Evolutionary conservation across 2,329 filamentous ascomycete genomes (phyloP), one percentile per base, ranked within the genome.

Genomic region (Colletotrichum neosansevieriae): DNA sequence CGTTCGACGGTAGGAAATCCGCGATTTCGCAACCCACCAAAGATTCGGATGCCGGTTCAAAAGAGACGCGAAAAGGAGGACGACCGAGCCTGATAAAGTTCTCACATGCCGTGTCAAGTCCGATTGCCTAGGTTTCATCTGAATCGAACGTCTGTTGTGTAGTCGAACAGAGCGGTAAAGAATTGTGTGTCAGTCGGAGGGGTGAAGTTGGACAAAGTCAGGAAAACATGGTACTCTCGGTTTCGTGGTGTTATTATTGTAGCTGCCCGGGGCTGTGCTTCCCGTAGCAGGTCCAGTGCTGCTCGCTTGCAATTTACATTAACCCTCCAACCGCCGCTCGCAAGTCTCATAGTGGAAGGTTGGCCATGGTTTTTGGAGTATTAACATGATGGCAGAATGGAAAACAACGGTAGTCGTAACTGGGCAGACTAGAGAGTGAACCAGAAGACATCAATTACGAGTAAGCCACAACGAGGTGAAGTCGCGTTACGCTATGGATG

Each of bases 81-180:
- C 53, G 53, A 45, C 53, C 29, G 38, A 64, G 45, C 15, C 40
- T 6, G 32, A 49, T 29, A 58, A 11, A 51, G 53, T 67, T 67
- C 45, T 34, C 13, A 54, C 13, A 24, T 53, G 45, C 17, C 38
- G 60, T 64, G 53, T 67, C 60, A 58, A 29, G 45, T 58, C 53
- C 36, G 10, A 50, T 21, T 44, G 32, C 17, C 29, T 15, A 58
- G 36, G 60, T 67, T 67, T 67, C 45, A 64, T 67, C 60, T 44
- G 60, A 67, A 64, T 36, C 44, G 17, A 19, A 24, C 21, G 4
- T 5, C 42, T 49, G 21, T 3, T 29, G 13, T 10, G 53, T 58
- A 38, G 15, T 13, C 21, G 40, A 34, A 11, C 24, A 15, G 45
- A 34, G n/a, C 34, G 51, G 19, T 11, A 19, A 32, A 51, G 4